Evolutionary conservation across 1,284 basidiomycete species (phyloP), one percentile per base, ranked within the genome.

Genomic region (Schizophyllum commune): DNA sequence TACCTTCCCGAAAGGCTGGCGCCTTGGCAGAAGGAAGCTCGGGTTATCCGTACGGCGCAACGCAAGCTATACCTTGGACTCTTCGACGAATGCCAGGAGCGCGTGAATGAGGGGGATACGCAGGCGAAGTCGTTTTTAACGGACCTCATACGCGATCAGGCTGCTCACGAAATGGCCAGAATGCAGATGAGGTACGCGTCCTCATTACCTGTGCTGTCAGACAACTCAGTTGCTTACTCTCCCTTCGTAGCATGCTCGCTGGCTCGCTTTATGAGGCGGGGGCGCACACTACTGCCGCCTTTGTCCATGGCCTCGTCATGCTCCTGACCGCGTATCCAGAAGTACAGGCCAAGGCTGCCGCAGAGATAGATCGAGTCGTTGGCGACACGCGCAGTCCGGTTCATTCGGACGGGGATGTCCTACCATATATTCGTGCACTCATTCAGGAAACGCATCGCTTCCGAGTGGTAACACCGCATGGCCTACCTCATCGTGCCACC

Each of bases 401-500:
- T 1, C 55, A 68, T 32, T 65, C 68, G 1, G 72, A 73, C 34
- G 62, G 67, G 33, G 62, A 67, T 13, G 58, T 66, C 4, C 65
- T 74, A 47, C 72, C 72, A 0, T 74, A 72, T 59, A 61, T 71
- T 20, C 68, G 68, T 15, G 72, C 68, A 2, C 56, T 71, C 32
- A 66, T 69, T 39, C 67, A 70, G 59, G 69, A 70, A 59, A 13
- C 20, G 2, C 20, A 21, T 13, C 53, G 53, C 4, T 55, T 55
- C 19, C 53, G 53, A 5, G 65, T 66, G 4, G 57, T 65, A 8
- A 58, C 63, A 1, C 67, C 67, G 2, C 52, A 67, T 5, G 32
- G 57, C 19, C 53, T 68, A 27, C 66, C 67, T 8, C 67, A 67
- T 53, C 47, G 55, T 19, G 57, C 63, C 19, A 20, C 61, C n/a